Percentiles rank a stretch among this genome's conserved stretches.
Evolutionary conservation across 2,329 filamentous ascomycete genomes (phyloP).

Genomic region (Teratosphaeria viscida): DNA sequence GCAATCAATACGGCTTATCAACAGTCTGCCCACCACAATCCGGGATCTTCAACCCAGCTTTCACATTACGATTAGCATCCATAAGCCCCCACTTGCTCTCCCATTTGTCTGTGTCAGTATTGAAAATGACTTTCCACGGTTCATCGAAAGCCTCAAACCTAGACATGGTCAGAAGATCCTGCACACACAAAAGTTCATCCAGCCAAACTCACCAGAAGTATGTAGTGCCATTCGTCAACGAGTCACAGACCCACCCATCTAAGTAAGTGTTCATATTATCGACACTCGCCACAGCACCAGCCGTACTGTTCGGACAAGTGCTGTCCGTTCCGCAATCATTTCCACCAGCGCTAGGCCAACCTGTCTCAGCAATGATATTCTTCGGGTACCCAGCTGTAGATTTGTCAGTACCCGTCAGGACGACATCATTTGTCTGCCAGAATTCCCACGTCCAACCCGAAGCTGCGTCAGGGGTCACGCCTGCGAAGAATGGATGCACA

Average conservation of each 20-base stretch:
- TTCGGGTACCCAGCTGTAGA: constrained; percentile 40
- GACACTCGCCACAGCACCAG: constrained; percentile 68
- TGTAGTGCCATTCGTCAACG: constrained; percentile 70
- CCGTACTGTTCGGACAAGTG: constrained; percentile 40
- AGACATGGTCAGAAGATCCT: not conserved
- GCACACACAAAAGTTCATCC: not conserved
- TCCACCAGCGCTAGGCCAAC: constrained; percentile 79
- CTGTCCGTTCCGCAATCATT: constrained; percentile 56
- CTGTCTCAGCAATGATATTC: constrained; percentile 70
- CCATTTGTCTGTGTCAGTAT: constrained; percentile 58
- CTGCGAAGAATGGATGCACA: constrained; percentile 91
- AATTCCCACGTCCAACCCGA: constrained; percentile 75
- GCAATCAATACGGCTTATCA: constrained; percentile 2
- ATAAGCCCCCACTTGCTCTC: constrained; percentile 94
- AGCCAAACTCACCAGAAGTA: constrained; percentile 68
- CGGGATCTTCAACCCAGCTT: constrained; percentile 73
- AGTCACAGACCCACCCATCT: constrained; percentile 71
- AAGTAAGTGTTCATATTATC: constrained; percentile 78
- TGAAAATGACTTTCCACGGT: constrained; percentile 78
- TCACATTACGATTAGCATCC: constrained; percentile 74
- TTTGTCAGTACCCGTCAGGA: constrained; percentile 37
- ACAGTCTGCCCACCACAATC: constrained; percentile 67
- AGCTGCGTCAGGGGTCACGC: constrained; percentile 56
- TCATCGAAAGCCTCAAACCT: constrained; percentile 92
- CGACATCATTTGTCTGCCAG: constrained; percentile 46